Conservation (phyloP, 2,329 filamentous ascomycete genomes). For the Curvularia eragrostidis region DNA sequence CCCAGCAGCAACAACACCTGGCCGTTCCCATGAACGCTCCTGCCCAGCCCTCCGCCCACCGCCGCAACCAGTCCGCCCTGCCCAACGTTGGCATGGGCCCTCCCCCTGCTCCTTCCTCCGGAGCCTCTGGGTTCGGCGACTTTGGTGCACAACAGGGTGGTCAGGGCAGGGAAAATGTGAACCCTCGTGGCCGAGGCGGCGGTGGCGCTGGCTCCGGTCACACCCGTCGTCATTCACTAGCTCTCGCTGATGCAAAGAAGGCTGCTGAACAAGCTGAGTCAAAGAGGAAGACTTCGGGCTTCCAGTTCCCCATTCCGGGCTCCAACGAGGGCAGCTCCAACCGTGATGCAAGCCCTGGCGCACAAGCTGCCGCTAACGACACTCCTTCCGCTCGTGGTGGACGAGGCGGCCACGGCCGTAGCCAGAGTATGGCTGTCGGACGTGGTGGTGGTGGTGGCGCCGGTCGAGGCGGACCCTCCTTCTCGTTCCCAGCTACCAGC, state of each 20-base stretch:
- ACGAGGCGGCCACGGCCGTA: slow-evolving; percentile 69
- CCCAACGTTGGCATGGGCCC: slow-evolving; percentile 91
- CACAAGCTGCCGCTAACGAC: slow-evolving; percentile 41
- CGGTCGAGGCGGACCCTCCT: slow-evolving; percentile 71
- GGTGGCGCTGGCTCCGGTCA: slow-evolving; percentile 74
- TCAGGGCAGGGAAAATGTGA: slow-evolving; percentile 71
- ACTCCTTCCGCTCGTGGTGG: slow-evolving; percentile 49
- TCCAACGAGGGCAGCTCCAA: slow-evolving; percentile 65
- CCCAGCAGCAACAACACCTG: slow-evolving; percentile 60
- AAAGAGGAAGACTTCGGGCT: slow-evolving; percentile 90
- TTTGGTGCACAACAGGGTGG: slow-evolving; percentile 67
- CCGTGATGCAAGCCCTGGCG: slow-evolving; percentile 64
- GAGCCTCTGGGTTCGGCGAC: slow-evolving; percentile 84
- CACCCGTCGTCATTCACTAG: slow-evolving; percentile 91
- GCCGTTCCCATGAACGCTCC: slow-evolving; percentile 77
- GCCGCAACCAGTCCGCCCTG: slow-evolving; percentile 96
- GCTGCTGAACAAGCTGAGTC: slow-evolving; percentile 96
- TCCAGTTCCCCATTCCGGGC: slow-evolving; percentile 84
- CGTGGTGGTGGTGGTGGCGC: slow-evolving; percentile 71
- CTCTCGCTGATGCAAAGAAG: slow-evolving; percentile 95
- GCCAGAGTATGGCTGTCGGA: slow-evolving; percentile 87
- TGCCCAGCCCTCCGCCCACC: slow-evolving; percentile 82
- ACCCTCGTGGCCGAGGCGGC: slow-evolving; percentile 75
- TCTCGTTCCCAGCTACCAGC: slow-evolving; percentile 69
- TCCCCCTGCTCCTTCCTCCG: slow-evolving; percentile 89